A percentile compares a stretch with the other conserved stretches of the same genome.
Conservation (phyloP, 805 yeast species). For the Hemisphaericaspora nanyangensis region DNA sequence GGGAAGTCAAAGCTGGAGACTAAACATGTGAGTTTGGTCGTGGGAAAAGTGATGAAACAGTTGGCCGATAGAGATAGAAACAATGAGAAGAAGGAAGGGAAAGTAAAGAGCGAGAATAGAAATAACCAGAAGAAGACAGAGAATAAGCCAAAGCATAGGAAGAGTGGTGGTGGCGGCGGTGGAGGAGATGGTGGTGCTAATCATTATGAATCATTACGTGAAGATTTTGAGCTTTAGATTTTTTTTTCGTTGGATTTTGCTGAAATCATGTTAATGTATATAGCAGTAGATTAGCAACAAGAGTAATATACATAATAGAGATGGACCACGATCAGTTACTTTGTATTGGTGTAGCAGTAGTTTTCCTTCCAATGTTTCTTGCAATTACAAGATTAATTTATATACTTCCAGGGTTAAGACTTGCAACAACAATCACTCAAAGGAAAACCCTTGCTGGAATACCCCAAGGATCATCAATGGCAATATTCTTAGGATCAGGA, state of each 20-base stretch:
- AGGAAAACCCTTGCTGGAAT: constrained; percentile 1
- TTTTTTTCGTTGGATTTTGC: no score
- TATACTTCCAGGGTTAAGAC: constrained; percentile 19
- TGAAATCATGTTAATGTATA: no score
- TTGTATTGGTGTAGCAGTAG: constrained; percentile 11
- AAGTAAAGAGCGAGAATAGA: background rate
- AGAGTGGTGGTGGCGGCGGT: no score
- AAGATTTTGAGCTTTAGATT: constrained; percentile 15
- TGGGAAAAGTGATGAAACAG: constrained; percentile 50
- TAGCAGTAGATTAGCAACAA: no score
- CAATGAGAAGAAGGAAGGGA: constrained; percentile 4
- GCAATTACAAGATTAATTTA: constrained; percentile 18
- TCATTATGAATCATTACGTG: constrained; percentile 8
- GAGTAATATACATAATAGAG: no score
- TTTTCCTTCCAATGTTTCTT: constrained; percentile 19
- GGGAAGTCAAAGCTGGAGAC: constrained; percentile 44
- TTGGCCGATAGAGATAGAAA: constrained; percentile 40
- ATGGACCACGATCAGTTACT: constrained; percentile 8
- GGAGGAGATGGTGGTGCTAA: no score
- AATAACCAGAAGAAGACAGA: background rate
- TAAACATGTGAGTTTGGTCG: constrained; percentile 46
- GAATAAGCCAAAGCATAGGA: background rate
- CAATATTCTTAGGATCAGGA: constrained; percentile 87
- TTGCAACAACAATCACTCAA: constrained; percentile 3
- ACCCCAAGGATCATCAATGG: constrained; percentile 25